Percentiles rank a stretch among this genome's conserved stretches.
Evolutionary conservation across 164 flowering plant genomes (phyloP).

Genomic region (Akebia trifoliata): DNA sequence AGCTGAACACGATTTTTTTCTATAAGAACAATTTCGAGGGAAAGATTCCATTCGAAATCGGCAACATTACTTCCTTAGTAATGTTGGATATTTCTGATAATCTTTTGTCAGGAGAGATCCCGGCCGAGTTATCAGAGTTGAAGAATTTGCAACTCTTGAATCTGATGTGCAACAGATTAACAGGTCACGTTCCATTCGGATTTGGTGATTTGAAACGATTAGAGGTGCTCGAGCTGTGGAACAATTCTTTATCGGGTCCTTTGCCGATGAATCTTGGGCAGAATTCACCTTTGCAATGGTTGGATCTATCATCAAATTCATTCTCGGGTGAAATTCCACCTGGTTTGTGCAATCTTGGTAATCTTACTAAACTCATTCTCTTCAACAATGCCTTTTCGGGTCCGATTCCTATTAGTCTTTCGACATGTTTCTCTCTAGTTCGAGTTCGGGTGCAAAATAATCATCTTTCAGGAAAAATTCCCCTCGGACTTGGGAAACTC

Average conservation of each 20-base stretch:
- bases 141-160: slow-evolving; percentile 65
- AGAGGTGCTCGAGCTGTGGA: slow-evolving; percentile 82
- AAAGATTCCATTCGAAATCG: slow-evolving; percentile 48
- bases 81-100: slow-evolving; percentile 81
- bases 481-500: slow-evolving; percentile 68
- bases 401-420: slow-evolving; percentile 49
- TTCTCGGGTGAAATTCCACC: slow-evolving; percentile 73
- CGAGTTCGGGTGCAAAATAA: slow-evolving; percentile 84
- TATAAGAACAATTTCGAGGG: slow-evolving; percentile 71
- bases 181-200: slow-evolving; percentile 59
- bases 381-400: slow-evolving; percentile 89
- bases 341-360: slow-evolving; percentile 54
- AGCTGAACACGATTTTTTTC: slow-evolving; percentile 52
- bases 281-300: slow-evolving; percentile 70
- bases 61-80: slow-evolving; percentile 45
- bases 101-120: slow-evolving; percentile 59
- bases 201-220: slow-evolving; percentile 44
- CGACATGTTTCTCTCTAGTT: slow-evolving; percentile 58
- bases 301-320: slow-evolving; percentile 81
- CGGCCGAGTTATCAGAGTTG: slow-evolving; percentile 48
- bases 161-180: slow-evolving; percentile 67
- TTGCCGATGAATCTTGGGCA: slow-evolving; percentile 69
- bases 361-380: slow-evolving; percentile 84
- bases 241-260: slow-evolving; percentile 75
- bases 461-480: slow-evolving; percentile 65